Evolutionary conservation across 179 eudicot species (phyloP).

Genomic region (Silene coronaria): DNA sequence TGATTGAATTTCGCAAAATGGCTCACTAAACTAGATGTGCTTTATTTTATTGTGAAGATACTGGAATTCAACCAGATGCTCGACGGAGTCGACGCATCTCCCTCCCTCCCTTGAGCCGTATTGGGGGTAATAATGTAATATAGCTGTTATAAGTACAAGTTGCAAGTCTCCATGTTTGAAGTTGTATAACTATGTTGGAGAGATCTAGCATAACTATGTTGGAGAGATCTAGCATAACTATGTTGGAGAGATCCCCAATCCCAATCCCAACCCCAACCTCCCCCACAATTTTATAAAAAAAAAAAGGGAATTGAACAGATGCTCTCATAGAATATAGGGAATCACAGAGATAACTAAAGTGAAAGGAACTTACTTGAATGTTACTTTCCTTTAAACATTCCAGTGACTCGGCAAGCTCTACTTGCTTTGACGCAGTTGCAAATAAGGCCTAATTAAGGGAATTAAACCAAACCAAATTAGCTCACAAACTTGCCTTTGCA

Average conservation of each 20-base stretch:
- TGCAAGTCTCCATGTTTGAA: too few relatives aligned
- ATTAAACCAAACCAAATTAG: slow-evolving; percentile 8
- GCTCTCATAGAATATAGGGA: slow-evolving; percentile 3
- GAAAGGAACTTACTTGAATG: slow-evolving; percentile 50
- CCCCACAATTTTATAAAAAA: background rate
- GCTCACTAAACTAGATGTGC: background rate
- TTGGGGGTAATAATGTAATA: too few relatives aligned
- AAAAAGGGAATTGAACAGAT: background rate
- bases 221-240: too few relatives aligned
- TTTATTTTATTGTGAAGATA: background rate
- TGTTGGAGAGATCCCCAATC: background rate
- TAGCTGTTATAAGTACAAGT: too few relatives aligned
- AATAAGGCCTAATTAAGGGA: slow-evolving; percentile 50
- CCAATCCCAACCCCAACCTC: background rate
- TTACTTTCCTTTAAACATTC: slow-evolving; percentile 59
- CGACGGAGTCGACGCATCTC: too few relatives aligned
- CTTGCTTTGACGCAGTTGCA: slow-evolving; percentile 90
- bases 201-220: too few relatives aligned
- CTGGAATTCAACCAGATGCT: background rate
- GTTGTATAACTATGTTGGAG: too few relatives aligned
- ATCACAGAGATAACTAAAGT: background rate
- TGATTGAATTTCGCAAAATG: background rate
- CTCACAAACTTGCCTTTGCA: background rate
- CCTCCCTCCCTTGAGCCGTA: too few relatives aligned
- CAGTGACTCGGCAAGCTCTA: slow-evolving; percentile 82